Evolutionary conservation across 192 early-diverging fungal genomes (phyloP), one percentile per base, ranked within the genome.

Genomic region (Coemansia sp.): DNA sequence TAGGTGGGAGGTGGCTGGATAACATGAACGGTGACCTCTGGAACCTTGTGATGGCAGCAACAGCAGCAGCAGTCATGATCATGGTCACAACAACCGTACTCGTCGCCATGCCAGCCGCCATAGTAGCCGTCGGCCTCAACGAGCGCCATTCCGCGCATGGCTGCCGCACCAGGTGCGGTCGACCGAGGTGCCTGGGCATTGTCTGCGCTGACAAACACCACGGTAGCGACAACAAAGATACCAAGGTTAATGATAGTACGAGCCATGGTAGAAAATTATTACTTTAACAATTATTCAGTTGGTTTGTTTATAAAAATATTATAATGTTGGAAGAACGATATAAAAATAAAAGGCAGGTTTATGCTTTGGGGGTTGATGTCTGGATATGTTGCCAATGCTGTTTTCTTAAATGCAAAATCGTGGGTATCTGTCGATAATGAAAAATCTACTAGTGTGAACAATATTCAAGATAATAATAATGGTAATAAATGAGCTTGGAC

Each of bases 1-100:
- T 56, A 78, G 14, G 75, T 78, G 13, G 75, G 75, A 5, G 75
- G 75, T 2, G 75, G 75, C 60, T 72, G 75, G 65, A 78, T 68
- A 1, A 78, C 75, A 47, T 78, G 75, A 2, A 78, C 75, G 18
- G 75, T 69, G 29, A 78, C 42, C 27, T 78, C 65, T 1, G 75
- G 75, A 2, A 46, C 61, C 58, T 64, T 75, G 58, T 63, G 68
- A 51, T 57, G 49, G 51, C 69, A 63, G 55, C 67, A 65, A 28
- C 56, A 60, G 65, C 54, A 42, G 13, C 62, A 19, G 54, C 61
- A 34, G 47, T 53, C 28, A 25, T 61, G 58, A 58, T 29, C 19
- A 11, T 68, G 65, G 57, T 58, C 30, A 58, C 66, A 58, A 30
- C 66, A 68, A 28, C 51, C 57, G 49, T 64, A 51, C 8, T 76